Evolutionary conservation across 495 filamentous ascomycete genomes (phyloP).

Genomic region (Aspergillus wentii): DNA sequence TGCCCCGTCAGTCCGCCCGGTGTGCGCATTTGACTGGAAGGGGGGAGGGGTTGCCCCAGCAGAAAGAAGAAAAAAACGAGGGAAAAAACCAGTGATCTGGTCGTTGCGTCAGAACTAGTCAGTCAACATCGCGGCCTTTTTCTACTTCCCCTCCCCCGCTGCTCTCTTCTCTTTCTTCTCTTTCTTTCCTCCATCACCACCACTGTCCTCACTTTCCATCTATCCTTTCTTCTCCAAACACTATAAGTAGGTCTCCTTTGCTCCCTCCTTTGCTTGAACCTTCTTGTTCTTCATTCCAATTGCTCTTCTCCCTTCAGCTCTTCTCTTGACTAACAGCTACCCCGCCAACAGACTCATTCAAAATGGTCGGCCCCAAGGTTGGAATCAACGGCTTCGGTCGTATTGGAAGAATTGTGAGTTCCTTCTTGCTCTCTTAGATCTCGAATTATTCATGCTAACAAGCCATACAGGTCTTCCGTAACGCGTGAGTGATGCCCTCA

Average conservation of each 20-base stretch:
- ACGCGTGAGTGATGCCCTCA: slow-evolving; percentile 61
- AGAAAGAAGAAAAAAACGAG: too few species aligned
- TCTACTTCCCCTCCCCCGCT: slow-evolving; percentile 20
- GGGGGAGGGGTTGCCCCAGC: slow-evolving; percentile 3
- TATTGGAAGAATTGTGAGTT: slow-evolving; percentile 89
- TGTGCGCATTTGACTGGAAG: slow-evolving; percentile 17
- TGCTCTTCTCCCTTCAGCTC: slow-evolving; percentile 8
- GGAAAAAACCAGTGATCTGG: slow-evolving; percentile 34
- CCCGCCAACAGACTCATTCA: slow-evolving; percentile 13
- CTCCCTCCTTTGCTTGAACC: too few species aligned
- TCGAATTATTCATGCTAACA: slow-evolving; percentile 25
- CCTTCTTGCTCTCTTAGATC: neutral
- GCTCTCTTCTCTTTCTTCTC: slow-evolving; percentile 31
- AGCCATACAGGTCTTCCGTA: slow-evolving; percentile 59
- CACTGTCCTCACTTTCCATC: slow-evolving; percentile 5
- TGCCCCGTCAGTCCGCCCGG: slow-evolving; percentile 28
- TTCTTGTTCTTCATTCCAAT: slow-evolving; percentile 1
- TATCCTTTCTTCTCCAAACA: too few species aligned
- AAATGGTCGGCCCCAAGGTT: slow-evolving; percentile 54
- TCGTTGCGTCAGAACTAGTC: slow-evolving; percentile 33
- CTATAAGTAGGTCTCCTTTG: too few species aligned
- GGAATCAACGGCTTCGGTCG: slow-evolving; percentile 99
- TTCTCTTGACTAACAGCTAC: slow-evolving; percentile 18
- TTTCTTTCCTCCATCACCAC: slow-evolving; percentile 8
- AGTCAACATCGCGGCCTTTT: slow-evolving; percentile 25